Conservation (phyloP, 2,329 filamentous ascomycete genomes). For the Hymenoscyphus fructigenus region DNA sequence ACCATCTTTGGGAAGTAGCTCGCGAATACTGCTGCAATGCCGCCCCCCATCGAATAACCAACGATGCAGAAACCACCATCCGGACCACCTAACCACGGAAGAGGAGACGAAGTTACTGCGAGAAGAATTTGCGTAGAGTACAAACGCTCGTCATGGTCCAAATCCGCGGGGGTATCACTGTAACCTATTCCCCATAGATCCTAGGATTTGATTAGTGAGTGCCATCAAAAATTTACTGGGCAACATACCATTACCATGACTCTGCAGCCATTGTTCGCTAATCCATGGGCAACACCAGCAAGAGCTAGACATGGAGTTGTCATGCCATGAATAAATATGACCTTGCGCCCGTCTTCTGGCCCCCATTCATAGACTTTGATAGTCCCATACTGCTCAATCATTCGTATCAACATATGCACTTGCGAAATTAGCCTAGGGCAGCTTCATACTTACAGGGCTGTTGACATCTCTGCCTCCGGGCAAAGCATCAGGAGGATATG, state of each 20-base stretch:
- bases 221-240: not conserved
- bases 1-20: not conserved
- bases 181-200: slow-evolving; percentile 57
- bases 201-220: not conserved
- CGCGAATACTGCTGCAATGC: not conserved
- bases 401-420: no score
- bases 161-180: slow-evolving; percentile 61
- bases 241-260: not conserved
- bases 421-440: no score
- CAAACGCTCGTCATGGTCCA: slow-evolving; percentile 59
- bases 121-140: slow-evolving; percentile 65
- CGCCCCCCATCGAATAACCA: slow-evolving; percentile 2
- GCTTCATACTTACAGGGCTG: not conserved
- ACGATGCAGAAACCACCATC: not conserved
- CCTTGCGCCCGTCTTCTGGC: slow-evolving; percentile 64
- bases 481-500: not conserved
- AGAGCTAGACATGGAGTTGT: slow-evolving; percentile 72
- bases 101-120: slow-evolving; percentile 57
- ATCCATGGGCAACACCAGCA: slow-evolving; percentile 60
- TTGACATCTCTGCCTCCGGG: not conserved
- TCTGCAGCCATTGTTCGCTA: not conserved
- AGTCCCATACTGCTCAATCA: slow-evolving; percentile 52
- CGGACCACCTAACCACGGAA: slow-evolving; percentile 47
- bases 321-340: slow-evolving; percentile 75
- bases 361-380: slow-evolving; percentile 79